These are phyloP conservation scores for Alternaria sp. DNA, from an alignment of 2,329 filamentous ascomycete species.

Conservation along the genomic window DNA sequence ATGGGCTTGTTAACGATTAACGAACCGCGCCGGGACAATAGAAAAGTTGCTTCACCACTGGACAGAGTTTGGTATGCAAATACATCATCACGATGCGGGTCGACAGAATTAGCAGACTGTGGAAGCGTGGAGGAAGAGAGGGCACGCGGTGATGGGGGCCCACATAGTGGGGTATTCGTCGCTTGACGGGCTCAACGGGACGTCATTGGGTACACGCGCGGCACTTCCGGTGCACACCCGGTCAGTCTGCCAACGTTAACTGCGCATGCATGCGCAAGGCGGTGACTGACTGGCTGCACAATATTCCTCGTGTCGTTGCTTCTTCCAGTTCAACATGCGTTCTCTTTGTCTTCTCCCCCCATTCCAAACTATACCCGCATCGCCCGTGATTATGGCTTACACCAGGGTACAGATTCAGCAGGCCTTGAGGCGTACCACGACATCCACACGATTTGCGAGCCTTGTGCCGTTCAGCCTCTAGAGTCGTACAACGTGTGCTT, in stretches of 20 bases:
- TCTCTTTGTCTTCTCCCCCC: conserved; percentile 10
- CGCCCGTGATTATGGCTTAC: conserved; percentile 33
- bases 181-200: conserved; percentile 12
- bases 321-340: conserved; percentile 11
- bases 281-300: conserved; percentile 35
- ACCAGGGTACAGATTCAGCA: background rate
- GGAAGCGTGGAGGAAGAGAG: conserved; percentile 8
- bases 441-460: conserved; percentile 27
- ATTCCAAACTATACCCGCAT: conserved; percentile 15
- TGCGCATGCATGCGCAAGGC: conserved; percentile 25
- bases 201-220: conserved; percentile 22
- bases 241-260: conserved; percentile 19
- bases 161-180: conserved; percentile 11
- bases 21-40: too few relatives aligned
- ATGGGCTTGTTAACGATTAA: background rate
- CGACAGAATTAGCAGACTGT: conserved; percentile 3
- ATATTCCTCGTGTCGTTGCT: conserved; percentile 14
- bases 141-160: conserved; percentile 11
- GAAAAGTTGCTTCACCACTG: background rate
- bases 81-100: conserved; percentile 3
- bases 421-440: conserved; percentile 11
- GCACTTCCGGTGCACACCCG: conserved; percentile 23
- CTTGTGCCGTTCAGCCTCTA: conserved; percentile 37
- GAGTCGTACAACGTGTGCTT: conserved; percentile 40
- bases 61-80: background rate